Conservation (phyloP, 306 rosid species). For the Urtica urens region DNA sequence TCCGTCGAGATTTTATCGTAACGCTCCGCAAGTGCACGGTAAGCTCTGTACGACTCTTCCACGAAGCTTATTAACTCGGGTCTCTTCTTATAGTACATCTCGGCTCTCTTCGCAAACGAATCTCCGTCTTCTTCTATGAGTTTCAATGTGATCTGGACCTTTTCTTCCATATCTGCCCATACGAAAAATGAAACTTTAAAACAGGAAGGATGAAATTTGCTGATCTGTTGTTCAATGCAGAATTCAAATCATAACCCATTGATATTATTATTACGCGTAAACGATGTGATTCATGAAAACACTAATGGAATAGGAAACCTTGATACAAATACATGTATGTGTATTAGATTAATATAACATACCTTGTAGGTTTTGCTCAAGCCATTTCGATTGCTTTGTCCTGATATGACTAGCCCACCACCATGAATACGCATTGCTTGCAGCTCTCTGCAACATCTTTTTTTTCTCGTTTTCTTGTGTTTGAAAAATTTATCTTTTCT, state of each 20-base stretch:
- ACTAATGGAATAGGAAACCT: background rate
- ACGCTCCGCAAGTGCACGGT: slow-evolving; percentile 84
- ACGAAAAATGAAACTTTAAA: no score
- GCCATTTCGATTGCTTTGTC: slow-evolving; percentile 99
- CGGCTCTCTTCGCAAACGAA: slow-evolving; percentile 94
- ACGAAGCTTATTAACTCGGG: slow-evolving; percentile 79
- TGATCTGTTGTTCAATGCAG: no score
- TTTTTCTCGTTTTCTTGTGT: no score
- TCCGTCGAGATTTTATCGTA: slow-evolving; percentile 91
- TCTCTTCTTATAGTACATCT: slow-evolving; percentile 91
- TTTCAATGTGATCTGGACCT: slow-evolving; percentile 44
- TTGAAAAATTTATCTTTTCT: background rate
- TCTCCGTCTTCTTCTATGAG: slow-evolving; percentile 83
- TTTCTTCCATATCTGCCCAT: slow-evolving; percentile 94
- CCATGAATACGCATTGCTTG: slow-evolving; percentile 99
- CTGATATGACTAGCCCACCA: slow-evolving; percentile 99
- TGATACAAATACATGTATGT: background rate
- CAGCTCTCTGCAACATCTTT: slow-evolving; percentile 93
- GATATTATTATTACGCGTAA: no score
- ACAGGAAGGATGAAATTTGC: no score
- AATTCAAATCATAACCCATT: background rate
- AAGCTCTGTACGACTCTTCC: slow-evolving; percentile 74
- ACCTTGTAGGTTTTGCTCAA: slow-evolving; percentile 93
- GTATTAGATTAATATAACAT: background rate
- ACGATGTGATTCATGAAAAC: no score